These are phyloP conservation scores for Leishmania tarentolae DNA, from an alignment of 208 protist genomes.

Conservation along the genomic window DNA sequence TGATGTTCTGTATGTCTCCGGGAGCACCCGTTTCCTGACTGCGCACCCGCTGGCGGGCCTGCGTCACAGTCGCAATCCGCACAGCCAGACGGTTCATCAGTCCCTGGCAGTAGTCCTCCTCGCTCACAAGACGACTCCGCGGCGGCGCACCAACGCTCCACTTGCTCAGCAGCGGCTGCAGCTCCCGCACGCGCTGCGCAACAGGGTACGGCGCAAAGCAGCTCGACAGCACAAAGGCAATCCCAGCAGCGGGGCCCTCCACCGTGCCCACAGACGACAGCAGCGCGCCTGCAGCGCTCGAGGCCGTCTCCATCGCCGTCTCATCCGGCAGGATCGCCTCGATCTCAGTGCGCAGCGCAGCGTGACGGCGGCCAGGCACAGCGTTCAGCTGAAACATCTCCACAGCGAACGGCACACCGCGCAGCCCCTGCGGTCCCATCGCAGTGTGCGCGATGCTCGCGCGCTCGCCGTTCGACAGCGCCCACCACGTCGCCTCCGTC, in stretches of 20 bases:
- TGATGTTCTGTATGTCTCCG: background rate
- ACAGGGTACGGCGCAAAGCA: slow-evolving; percentile 49
- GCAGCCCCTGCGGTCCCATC: slow-evolving; percentile 48
- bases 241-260: slow-evolving; percentile 16
- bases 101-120: slow-evolving; percentile 8
- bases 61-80: slow-evolving; percentile 1
- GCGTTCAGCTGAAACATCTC: slow-evolving; percentile 68
- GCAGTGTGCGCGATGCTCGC: slow-evolving; percentile 17
- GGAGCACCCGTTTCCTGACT: slow-evolving; percentile 20
- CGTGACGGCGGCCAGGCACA: slow-evolving; percentile 45
- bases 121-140: slow-evolving; percentile 2
- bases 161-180: slow-evolving; percentile 8
- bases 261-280: slow-evolving; percentile 27
- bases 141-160: slow-evolving; percentile 5
- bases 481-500: slow-evolving; percentile 47
- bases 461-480: slow-evolving; percentile 38
- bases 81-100: background rate
- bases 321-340: slow-evolving; percentile 37
- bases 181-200: slow-evolving; percentile 3
- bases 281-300: slow-evolving; percentile 25
- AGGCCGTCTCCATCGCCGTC: slow-evolving; percentile 9
- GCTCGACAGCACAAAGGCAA: slow-evolving; percentile 34
- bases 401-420: slow-evolving; percentile 57
- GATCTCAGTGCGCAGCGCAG: slow-evolving; percentile 51
- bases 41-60: slow-evolving; percentile 1